Base-by-base conservation (phyloP, 2,329 filamentous ascomycete species). In the Sarocladiaceae sp. region DNA sequence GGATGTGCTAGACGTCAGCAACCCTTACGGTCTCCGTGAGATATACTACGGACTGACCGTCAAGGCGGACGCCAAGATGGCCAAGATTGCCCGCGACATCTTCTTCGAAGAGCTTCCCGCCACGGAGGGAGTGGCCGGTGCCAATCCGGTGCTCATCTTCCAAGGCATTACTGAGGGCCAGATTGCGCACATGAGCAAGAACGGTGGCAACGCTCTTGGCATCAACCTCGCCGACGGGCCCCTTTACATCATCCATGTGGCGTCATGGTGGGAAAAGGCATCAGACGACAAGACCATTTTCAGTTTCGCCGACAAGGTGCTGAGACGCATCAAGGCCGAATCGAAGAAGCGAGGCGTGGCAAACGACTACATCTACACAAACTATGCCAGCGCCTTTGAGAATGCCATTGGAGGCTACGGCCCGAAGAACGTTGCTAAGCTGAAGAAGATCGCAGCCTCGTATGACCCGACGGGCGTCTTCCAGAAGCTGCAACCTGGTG, bases 181-280 rank as follows among this genome's bases (percentile, higher is more conserved):
- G 19, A 46, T 61, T 4, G 48, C 57, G 11, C 45, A 53, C 6
- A 61, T 61, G 55, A 48, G 56, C 35, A 54, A 56, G 31, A 63
- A 61, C 13, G 67, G 66, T 4, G 65, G 67, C 11, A 72, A 72
- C 42, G 55, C 67, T 1, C 50, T 71, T 5, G 67, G 66, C 0
- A 50, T 72, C 15, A 53, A 59, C 19, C 54, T 56, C 3, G 53
- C 58, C 13, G 61, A 63, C 9, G 58, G 64, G 5, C 56, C 63
- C 2, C 16, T 61, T 26, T 51, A 57, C 27, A 53, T 64, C 44
- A 52, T 65, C n/a, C 57, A 63, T 45, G n/a, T 62, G 7, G 34
- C 49, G 5, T 29, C 46, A 4, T 43, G 33, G 3, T 63, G 63
- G 59, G 24, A 41, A 1, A 47, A 54, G 23, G 45, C 50, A 2